phyloP scores from a whole-genome alignment of 495 filamentous ascomycete species.

The Hyaloscypha hepaticicola region DNA sequence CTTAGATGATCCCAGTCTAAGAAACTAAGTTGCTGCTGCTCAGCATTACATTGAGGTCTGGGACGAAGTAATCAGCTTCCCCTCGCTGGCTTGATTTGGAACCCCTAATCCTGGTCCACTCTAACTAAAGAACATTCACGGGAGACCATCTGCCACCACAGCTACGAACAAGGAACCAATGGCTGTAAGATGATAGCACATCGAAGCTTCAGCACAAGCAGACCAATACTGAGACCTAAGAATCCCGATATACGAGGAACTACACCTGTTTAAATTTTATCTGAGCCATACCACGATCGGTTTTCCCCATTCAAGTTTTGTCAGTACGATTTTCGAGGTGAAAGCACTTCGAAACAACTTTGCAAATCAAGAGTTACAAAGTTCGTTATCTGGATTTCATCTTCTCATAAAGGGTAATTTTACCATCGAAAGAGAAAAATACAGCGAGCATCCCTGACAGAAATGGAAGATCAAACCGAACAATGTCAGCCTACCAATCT shows the following conservation, averaged over 20 bases:
- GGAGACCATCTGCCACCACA: neutral
- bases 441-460: neutral
- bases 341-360: constrained; percentile 10
- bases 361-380: constrained; percentile 6
- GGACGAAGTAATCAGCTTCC: neutral
- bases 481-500: neutral
- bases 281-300: neutral
- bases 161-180: constrained; percentile 3
- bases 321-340: constrained; percentile 6
- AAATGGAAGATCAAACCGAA: too few relatives aligned
- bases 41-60: constrained; percentile 14
- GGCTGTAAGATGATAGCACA: constrained; percentile 9
- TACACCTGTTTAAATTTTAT: neutral
- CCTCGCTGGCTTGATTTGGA: constrained; percentile 19
- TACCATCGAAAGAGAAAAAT: neutral
- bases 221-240: neutral
- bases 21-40: neutral
- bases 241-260: neutral
- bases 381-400: neutral
- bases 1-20: neutral
- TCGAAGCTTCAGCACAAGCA: neutral
- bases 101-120: constrained; percentile 14
- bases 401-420: neutral
- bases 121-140: constrained; percentile 6
- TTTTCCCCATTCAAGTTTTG: neutral